Percentiles rank a stretch among this genome's conserved stretches.
Conservation (phyloP, 805 yeast genomes). For the Ogataea nakhonphanomensis region DNA sequence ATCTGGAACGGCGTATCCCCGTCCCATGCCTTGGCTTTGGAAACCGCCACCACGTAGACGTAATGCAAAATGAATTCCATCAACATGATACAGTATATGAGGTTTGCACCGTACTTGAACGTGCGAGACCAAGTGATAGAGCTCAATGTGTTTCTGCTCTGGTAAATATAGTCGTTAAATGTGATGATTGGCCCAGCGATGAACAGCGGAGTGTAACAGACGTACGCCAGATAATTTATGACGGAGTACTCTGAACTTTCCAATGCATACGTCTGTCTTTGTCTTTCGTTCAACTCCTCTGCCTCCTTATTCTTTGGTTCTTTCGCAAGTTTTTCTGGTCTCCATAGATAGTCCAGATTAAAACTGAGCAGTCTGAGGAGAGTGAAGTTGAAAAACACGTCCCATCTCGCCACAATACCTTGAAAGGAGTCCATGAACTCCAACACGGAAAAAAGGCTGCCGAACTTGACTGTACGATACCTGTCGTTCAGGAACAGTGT, state of each 20-base stretch:
- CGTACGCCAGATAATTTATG: conserved; percentile 69
- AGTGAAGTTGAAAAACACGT: conserved; percentile 90
- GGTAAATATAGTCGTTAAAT: conserved; percentile 86
- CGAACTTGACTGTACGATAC: conserved; percentile 52
- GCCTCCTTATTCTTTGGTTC: conserved; percentile 15
- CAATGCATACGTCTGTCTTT: conserved; percentile 61
- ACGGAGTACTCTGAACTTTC: conserved; percentile 57
- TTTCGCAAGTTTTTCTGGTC: conserved; percentile 33
- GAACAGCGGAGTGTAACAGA: conserved; percentile 82
- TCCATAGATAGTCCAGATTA: conserved; percentile 63
- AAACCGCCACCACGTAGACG: conserved; percentile 90
- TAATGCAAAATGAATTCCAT: conserved; percentile 90
- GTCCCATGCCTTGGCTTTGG: conserved; percentile 85
- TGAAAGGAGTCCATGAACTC: conserved; percentile 58
- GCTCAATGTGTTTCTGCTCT: conserved; percentile 54
- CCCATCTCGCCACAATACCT: conserved; percentile 91
- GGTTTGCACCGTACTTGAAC: conserved; percentile 59
- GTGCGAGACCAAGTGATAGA: conserved; percentile 57
- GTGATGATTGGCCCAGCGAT: conserved; percentile 95
- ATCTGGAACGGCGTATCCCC: conserved; percentile 89
- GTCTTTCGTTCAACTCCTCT: conserved; percentile 47
- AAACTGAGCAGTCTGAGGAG: conserved; percentile 79
- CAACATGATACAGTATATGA: conserved; percentile 67
- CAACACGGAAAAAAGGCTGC: conserved; percentile 39
- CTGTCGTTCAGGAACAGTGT: conserved; percentile 75